phyloP scores from a whole-genome alignment of 768 basidiomycete species.

The Leccinum rimulosum region DNA sequence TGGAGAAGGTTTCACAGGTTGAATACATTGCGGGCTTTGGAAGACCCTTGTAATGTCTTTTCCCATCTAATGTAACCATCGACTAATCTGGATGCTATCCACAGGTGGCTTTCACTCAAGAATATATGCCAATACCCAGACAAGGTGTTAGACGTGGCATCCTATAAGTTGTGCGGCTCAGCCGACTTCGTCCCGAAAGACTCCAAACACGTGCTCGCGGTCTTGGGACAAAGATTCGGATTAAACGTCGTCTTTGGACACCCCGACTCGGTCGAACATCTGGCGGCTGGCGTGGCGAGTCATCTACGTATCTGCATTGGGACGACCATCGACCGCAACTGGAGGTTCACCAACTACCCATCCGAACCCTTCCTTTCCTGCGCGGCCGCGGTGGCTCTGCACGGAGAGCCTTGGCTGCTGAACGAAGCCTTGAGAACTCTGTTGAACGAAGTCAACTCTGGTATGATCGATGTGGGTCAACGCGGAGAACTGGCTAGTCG shows the following conservation, averaged over 20 bases:
- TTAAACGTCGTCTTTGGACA: constrained; percentile 6
- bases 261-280: not conserved
- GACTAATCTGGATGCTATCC: not conserved
- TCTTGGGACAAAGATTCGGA: constrained; percentile 4
- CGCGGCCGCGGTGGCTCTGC: constrained; percentile 4
- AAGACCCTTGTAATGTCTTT: not conserved
- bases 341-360: constrained; percentile 14
- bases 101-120: constrained; percentile 12
- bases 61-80: too few relatives aligned
- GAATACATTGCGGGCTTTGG: not conserved
- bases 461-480: constrained; percentile 7
- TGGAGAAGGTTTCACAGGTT: not conserved
- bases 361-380: constrained; percentile 18
- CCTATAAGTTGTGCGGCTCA: not conserved
- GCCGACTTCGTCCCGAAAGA: not conserved
- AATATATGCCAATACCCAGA: not conserved
- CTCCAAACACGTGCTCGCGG: not conserved
- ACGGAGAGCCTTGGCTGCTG: not conserved
- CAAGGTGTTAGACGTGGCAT: not conserved
- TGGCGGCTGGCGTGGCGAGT: constrained; percentile 8
- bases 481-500: constrained; percentile 6
- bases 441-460: not conserved
- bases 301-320: constrained; percentile 11
- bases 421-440: not conserved
- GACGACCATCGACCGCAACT: constrained; percentile 6